Conservation (phyloP, 1,139 yeast genomes). For the Dujonia santamariae region DNA sequence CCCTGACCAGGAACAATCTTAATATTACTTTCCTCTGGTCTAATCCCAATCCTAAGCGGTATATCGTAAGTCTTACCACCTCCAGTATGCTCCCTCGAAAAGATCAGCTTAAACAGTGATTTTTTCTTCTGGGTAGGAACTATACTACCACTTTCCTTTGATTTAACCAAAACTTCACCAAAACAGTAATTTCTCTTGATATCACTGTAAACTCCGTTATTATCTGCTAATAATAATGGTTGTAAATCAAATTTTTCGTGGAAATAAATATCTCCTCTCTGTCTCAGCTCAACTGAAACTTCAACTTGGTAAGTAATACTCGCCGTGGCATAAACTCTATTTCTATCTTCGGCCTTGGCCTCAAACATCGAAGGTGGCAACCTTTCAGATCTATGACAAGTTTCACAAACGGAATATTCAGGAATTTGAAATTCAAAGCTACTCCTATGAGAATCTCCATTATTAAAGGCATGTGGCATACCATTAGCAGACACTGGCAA, state of each 20-base stretch:
- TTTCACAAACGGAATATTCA: constrained; percentile 7
- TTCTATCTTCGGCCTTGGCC: not conserved
- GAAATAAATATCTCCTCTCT: constrained; percentile 6
- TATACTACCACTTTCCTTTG: constrained; percentile 2
- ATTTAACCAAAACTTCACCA: constrained; percentile 4
- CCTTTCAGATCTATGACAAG: constrained; percentile 4
- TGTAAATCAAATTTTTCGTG: constrained; percentile 8
- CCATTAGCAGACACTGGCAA: constrained; percentile 3
- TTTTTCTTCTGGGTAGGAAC: constrained; percentile 2
- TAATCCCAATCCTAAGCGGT: constrained; percentile 5
- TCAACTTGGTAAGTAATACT: constrained; percentile 8
- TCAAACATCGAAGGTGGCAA: constrained; percentile 7
- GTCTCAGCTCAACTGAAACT: constrained; percentile 7
- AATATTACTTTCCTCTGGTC: constrained; percentile 3
- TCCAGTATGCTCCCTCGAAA: too few relatives aligned
- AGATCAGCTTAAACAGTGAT: constrained; percentile 6
- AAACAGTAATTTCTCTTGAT: constrained; percentile 4
- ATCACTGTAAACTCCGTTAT: constrained; percentile 2
- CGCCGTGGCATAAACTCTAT: constrained; percentile 4
- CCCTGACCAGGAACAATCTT: constrained; percentile 4
- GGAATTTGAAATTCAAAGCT: constrained; percentile 7
- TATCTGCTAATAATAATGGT: constrained; percentile 4
- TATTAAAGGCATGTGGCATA: constrained; percentile 1
- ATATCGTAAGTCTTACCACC: constrained; percentile 3
- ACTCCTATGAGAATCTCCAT: constrained; percentile 1